Percentiles rank a stretch among this genome's conserved stretches.
Conservation (phyloP, 2,329 filamentous ascomycete species). For the Lasiodiplodia gonubiensis region DNA sequence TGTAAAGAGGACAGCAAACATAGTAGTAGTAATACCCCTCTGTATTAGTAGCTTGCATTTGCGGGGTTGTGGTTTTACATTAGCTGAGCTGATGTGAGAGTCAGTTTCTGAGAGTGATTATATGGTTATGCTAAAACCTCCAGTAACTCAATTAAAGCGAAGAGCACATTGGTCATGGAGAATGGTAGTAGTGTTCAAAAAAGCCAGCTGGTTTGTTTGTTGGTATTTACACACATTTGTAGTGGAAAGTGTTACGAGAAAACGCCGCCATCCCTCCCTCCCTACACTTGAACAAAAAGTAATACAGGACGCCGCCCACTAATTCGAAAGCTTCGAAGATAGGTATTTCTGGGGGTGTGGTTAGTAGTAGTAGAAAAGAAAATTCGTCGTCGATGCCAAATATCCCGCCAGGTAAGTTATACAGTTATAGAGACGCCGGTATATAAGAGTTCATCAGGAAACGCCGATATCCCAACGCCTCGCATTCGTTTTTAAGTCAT, state of each 20-base stretch:
- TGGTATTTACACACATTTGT: not conserved
- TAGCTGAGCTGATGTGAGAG: too few species aligned
- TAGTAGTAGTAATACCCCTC: too few species aligned
- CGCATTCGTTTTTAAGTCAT: not conserved
- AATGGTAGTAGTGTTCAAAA: not conserved
- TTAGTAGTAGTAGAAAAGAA: not conserved
- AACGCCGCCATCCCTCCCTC: not conserved
- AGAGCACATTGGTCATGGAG: not conserved
- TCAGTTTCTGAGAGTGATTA: too few species aligned
- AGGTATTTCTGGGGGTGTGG: not conserved
- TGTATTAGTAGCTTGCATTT: too few species aligned
- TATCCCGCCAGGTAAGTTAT: not conserved
- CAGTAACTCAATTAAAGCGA: too few species aligned
- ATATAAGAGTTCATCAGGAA: not conserved
- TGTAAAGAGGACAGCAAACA: too few species aligned
- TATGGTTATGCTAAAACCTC: too few species aligned
- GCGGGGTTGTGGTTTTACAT: too few species aligned
- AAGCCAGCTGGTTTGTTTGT: not conserved
- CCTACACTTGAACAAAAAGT: not conserved
- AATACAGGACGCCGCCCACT: not conserved
- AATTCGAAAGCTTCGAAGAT: not conserved
- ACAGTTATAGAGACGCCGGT: not conserved
- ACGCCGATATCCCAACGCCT: constrained; percentile 3
- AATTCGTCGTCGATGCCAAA: not conserved
- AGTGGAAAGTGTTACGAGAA: not conserved